Percentiles rank a stretch among this genome's conserved stretches.
These are phyloP conservation scores for Orbilia javanica DNA, from an alignment of 2,329 filamentous ascomycete genomes.

Conservation along the genomic window DNA sequence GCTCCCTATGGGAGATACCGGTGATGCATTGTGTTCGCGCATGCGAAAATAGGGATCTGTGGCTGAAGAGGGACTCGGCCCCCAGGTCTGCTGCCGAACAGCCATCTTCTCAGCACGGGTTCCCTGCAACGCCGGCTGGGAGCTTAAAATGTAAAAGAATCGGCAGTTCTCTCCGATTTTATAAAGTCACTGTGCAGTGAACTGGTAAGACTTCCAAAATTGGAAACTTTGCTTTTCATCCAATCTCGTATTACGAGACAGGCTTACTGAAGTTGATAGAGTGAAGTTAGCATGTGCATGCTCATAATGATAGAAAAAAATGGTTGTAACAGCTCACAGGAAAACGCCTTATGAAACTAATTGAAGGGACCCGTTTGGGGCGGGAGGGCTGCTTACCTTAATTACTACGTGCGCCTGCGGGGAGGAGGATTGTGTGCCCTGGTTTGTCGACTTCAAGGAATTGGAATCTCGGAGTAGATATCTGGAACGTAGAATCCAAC, in stretches of 20 bases:
- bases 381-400: conserved; percentile 25
- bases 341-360: conserved; percentile 24
- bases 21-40: conserved; percentile 44
- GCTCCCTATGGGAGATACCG: conserved; percentile 33
- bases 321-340: conserved; percentile 24
- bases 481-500: conserved; percentile 7
- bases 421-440: conserved; percentile 12
- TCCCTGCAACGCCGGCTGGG: conserved; percentile 9
- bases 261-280: conserved; percentile 47
- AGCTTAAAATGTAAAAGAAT: conserved; percentile 22
- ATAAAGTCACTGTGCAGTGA: conserved; percentile 38
- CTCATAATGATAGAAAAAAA: conserved; percentile 4
- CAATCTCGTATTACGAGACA: conserved; percentile 57
- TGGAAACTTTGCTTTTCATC: conserved; percentile 29
- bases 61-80: conserved; percentile 57
- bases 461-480: neutral
- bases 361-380: conserved; percentile 29
- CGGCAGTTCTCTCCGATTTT: conserved; percentile 47
- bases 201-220: conserved; percentile 55
- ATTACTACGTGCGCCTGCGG: conserved; percentile 22
- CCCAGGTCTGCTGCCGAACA: conserved; percentile 51
- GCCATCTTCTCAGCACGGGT: conserved; percentile 41
- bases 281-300: conserved; percentile 22
- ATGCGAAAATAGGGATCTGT: conserved; percentile 43
- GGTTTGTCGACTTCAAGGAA: neutral